Evolutionary conservation across 345 rosid genomes (phyloP).

Genomic region (Aquilaria sinensis): DNA sequence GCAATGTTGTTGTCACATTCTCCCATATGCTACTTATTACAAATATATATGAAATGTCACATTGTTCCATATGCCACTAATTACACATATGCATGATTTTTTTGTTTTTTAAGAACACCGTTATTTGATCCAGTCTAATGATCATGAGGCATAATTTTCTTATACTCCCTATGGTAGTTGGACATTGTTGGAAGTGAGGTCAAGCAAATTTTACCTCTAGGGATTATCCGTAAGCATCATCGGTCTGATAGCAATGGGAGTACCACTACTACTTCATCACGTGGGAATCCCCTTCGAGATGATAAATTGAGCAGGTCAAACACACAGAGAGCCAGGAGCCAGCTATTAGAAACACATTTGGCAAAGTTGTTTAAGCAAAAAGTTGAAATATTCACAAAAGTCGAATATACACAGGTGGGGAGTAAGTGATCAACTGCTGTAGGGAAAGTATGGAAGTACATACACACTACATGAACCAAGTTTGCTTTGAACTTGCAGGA

Average conservation of each 20-base stretch:
- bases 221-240: slow-evolving; percentile 62
- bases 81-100: too few relatives aligned
- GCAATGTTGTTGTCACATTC: too few relatives aligned
- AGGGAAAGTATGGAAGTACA: background rate
- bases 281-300: slow-evolving; percentile 75
- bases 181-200: slow-evolving; percentile 67
- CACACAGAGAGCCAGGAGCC: slow-evolving; percentile 85
- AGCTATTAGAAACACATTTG: slow-evolving; percentile 95
- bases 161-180: slow-evolving; percentile 35
- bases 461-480: slow-evolving; percentile 4
- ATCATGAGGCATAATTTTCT: background rate
- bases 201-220: slow-evolving; percentile 82
- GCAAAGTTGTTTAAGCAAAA: slow-evolving; percentile 98
- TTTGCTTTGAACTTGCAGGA: slow-evolving; percentile 51
- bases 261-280: slow-evolving; percentile 73
- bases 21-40: background rate
- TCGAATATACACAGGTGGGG: slow-evolving; percentile 85
- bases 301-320: slow-evolving; percentile 65
- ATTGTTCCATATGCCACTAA: background rate
- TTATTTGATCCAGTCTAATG: background rate
- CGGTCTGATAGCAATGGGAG: slow-evolving; percentile 97
- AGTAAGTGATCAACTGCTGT: slow-evolving; percentile 4
- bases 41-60: background rate
- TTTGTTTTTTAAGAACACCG: too few relatives aligned
- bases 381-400: slow-evolving; percentile 94